These are phyloP conservation scores for Gracilaria domingensis DNA, from an alignment of 23 red algal genomes.

Conservation along the genomic window DNA sequence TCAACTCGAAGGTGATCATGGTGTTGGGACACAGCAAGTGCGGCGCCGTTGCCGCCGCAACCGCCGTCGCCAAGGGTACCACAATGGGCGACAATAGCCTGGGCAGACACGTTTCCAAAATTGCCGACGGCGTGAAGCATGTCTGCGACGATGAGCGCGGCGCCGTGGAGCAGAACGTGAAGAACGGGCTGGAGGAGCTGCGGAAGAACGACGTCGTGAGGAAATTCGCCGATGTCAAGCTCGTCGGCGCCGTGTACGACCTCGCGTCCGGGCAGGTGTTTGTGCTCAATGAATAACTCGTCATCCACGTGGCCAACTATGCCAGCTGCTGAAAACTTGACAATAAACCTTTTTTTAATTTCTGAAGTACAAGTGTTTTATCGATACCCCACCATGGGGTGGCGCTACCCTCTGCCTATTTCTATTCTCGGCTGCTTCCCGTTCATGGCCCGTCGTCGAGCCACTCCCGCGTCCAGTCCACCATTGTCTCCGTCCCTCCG, in stretches of 20 bases:
- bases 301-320: neutral
- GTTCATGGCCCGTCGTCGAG: neutral
- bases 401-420: too few species aligned
- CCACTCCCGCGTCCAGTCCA: neutral
- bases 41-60: slow-evolving; percentile 77
- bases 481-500: neutral
- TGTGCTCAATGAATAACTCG: slow-evolving; percentile 16
- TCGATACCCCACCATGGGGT: too few species aligned
- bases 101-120: neutral
- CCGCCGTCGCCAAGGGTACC: slow-evolving; percentile 32
- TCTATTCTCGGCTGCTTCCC: neutral
- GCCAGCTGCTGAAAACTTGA: neutral
- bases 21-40: slow-evolving; percentile 88
- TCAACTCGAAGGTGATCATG: slow-evolving; percentile 71
- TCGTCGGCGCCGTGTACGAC: slow-evolving; percentile 65
- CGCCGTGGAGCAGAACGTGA: slow-evolving; percentile 47
- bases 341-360: neutral
- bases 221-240: neutral
- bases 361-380: too few species aligned
- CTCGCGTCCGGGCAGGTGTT: slow-evolving; percentile 27
- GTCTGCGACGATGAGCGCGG: neutral
- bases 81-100: neutral
- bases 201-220: neutral
- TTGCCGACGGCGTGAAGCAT: slow-evolving; percentile 39
- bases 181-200: slow-evolving; percentile 25